A percentile compares a stretch with the other conserved stretches of the same genome.
These are phyloP conservation scores for Mycena filopes DNA, from an alignment of 768 basidiomycete genomes.

Conservation along the genomic window DNA sequence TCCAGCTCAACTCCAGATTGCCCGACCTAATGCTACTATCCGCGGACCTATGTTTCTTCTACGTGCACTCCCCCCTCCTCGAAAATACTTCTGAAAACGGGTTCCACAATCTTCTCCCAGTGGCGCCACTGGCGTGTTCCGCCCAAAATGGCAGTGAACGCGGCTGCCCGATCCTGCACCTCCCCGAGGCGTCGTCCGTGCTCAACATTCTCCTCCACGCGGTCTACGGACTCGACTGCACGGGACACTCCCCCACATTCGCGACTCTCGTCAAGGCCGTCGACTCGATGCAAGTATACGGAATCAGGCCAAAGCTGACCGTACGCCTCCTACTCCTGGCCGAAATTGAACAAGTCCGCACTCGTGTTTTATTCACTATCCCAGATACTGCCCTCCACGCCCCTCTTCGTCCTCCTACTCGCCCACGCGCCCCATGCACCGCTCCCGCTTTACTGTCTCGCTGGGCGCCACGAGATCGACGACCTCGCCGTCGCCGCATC, in stretches of 20 bases:
- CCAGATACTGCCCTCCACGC: conserved; percentile 58
- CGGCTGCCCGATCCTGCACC: conserved; percentile 61
- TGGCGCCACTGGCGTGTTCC: too few relatives aligned
- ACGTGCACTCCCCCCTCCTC: conserved; percentile 72
- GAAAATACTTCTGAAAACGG: conserved; percentile 68
- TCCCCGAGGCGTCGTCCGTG: conserved; percentile 68
- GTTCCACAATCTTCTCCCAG: conserved; percentile 68
- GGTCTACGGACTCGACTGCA: conserved; percentile 76
- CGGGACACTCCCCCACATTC: conserved; percentile 79
- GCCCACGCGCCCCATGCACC: conserved; percentile 75
- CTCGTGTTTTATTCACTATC: background rate
- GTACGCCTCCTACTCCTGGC: background rate
- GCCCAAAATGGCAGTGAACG: conserved; percentile 40
- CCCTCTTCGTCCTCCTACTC: conserved; percentile 68
- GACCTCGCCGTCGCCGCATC: conserved; percentile 74
- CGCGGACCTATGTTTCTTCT: conserved; percentile 85
- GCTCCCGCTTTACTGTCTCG: conserved; percentile 76
- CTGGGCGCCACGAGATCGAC: conserved; percentile 71
- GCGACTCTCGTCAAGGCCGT: conserved; percentile 67
- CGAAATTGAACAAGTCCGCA: background rate
- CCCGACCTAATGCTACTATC: conserved; percentile 76
- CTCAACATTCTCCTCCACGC: conserved; percentile 80
- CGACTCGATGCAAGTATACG: conserved; percentile 66
- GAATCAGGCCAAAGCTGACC: conserved; percentile 57
- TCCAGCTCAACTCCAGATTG: conserved; percentile 60